Conservation (phyloP, 345 rosid species). For the Laguncularia racemosa region DNA sequence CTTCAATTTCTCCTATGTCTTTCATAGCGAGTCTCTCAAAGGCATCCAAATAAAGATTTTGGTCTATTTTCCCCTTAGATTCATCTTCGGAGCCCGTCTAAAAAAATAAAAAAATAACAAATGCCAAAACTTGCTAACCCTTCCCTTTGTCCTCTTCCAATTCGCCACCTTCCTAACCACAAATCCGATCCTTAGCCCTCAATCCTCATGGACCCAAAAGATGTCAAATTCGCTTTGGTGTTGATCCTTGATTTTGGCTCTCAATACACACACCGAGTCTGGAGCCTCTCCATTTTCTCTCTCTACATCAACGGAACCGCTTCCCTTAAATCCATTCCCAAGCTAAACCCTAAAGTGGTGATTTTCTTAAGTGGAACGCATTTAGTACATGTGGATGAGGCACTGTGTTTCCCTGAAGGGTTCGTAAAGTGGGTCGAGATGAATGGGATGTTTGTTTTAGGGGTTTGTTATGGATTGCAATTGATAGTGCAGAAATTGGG, state of each 20-base stretch:
- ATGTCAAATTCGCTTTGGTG: conserved; percentile 54
- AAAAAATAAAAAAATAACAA: too few relatives aligned
- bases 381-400: conserved; percentile 61
- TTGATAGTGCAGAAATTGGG: conserved; percentile 81
- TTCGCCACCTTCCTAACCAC: neutral
- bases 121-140: too few relatives aligned
- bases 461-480: conserved; percentile 87
- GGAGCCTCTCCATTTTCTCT: conserved; percentile 79
- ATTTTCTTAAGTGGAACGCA: conserved; percentile 96
- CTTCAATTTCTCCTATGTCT: too few relatives aligned
- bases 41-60: too few relatives aligned
- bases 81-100: too few relatives aligned
- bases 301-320: conserved; percentile 86
- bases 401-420: conserved; percentile 73
- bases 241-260: conserved; percentile 92
- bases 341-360: conserved; percentile 59
- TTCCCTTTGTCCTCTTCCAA: neutral
- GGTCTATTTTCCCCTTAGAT: too few relatives aligned
- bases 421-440: conserved; percentile 66
- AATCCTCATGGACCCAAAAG: conserved; percentile 27
- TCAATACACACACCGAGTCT: conserved; percentile 83
- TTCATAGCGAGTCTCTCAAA: too few relatives aligned
- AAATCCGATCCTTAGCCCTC: too few relatives aligned
- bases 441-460: conserved; percentile 52
- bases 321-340: conserved; percentile 46